phyloP scores from a whole-genome alignment of 331 rosid genomes.

The Malus hybrid region DNA sequence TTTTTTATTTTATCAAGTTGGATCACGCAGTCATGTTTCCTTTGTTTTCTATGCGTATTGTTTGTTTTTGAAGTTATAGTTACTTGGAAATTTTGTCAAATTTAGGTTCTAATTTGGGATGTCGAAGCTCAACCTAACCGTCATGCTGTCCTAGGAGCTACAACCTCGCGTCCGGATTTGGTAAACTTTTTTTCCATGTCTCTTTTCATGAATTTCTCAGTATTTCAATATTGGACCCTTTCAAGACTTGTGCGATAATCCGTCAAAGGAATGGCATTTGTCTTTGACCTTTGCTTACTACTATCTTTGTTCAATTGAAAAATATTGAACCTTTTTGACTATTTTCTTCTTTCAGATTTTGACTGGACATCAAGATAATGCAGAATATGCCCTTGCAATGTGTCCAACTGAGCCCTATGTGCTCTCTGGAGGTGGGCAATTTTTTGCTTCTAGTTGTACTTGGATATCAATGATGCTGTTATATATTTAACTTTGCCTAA shows the following conservation, averaged over 20 bases:
- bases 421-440: constrained; percentile 77
- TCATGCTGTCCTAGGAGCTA: constrained; percentile 93
- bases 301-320: neutral
- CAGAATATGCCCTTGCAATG: constrained; percentile 99
- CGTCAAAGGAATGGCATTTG: neutral
- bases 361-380: constrained; percentile 99
- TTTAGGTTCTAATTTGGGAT: constrained; percentile 96
- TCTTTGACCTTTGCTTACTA: constrained; percentile 3
- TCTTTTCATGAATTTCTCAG: neutral
- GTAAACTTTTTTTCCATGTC: constrained; percentile 20
- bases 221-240: neutral
- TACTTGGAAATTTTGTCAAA: neutral
- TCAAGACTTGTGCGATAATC: neutral
- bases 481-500: neutral
- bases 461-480: neutral
- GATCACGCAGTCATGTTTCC: neutral
- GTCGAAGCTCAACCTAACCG: constrained; percentile 96
- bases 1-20: neutral
- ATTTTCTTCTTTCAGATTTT: constrained; percentile 48
- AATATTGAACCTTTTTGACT: neutral
- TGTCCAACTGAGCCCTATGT: constrained; percentile 99
- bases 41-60: neutral
- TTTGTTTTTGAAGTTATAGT: neutral
- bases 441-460: neutral
- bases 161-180: constrained; percentile 96